Evolutionary conservation across 305 asterid genomes (phyloP).

Genomic region (Plantago coronopus): DNA sequence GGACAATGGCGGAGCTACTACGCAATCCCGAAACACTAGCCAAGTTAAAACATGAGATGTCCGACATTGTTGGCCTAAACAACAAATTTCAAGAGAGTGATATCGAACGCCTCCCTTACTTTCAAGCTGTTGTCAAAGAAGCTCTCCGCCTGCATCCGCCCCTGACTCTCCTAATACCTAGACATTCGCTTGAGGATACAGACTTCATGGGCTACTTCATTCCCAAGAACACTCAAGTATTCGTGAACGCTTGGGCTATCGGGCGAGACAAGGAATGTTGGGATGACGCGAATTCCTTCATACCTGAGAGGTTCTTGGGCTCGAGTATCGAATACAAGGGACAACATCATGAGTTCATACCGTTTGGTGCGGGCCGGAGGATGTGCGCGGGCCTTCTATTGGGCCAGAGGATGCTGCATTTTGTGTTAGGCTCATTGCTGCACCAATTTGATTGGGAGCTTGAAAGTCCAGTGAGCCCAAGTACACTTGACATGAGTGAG

Average conservation of each 20-base stretch:
- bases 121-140: conserved; percentile 53
- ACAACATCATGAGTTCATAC: conserved; percentile 43
- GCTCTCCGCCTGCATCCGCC: conserved; percentile 54
- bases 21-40: conserved; percentile 36
- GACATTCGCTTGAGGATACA: conserved; percentile 41
- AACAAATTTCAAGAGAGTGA: conserved; percentile 38
- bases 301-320: conserved; percentile 48
- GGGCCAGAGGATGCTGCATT: conserved; percentile 51
- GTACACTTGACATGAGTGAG: conserved; percentile 36
- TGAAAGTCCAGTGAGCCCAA: conserved; percentile 13
- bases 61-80: conserved; percentile 17
- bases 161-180: conserved; percentile 48
- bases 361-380: conserved; percentile 66
- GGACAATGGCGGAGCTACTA: conserved; percentile 66
- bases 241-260: conserved; percentile 53
- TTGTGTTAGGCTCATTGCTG: conserved; percentile 48
- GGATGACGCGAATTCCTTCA: conserved; percentile 37
- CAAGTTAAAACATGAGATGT: conserved; percentile 42
- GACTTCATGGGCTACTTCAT: conserved; percentile 49
- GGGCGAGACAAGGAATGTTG: conserved; percentile 51
- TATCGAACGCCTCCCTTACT: conserved; percentile 41
- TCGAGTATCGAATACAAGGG: conserved; percentile 40
- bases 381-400: conserved; percentile 51
- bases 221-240: conserved; percentile 46
- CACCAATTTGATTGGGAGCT: conserved; percentile 50